These are phyloP conservation scores for Datisca glomerata DNA, from an alignment of 306 rosid genomes.

Conservation along the genomic window DNA sequence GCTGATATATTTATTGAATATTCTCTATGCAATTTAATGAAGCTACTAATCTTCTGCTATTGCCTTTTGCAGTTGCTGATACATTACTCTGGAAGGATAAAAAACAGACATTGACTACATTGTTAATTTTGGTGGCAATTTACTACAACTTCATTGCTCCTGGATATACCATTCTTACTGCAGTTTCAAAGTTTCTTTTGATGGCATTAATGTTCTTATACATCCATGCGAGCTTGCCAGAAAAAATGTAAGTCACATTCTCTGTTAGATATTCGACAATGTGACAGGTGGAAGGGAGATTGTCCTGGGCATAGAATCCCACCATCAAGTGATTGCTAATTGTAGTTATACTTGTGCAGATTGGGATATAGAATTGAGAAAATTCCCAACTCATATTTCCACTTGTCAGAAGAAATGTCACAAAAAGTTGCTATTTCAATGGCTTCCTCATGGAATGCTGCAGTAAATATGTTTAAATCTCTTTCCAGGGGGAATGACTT, in stretches of 20 bases:
- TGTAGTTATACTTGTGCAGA: slow-evolving; percentile 33
- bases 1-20: no score
- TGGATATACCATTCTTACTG: slow-evolving; percentile 46
- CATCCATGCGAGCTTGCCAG: slow-evolving; percentile 59
- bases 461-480: slow-evolving; percentile 46
- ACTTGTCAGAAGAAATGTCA: slow-evolving; percentile 60
- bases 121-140: slow-evolving; percentile 53
- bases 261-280: slow-evolving; percentile 1
- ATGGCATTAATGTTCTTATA: slow-evolving; percentile 31
- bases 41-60: no score
- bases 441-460: slow-evolving; percentile 65
- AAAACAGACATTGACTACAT: slow-evolving; percentile 45
- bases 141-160: slow-evolving; percentile 76
- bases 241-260: slow-evolving; percentile 44
- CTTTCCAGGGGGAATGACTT: slow-evolving; percentile 61
- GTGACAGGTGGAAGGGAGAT: no score
- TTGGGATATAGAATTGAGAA: slow-evolving; percentile 72
- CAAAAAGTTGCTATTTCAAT: slow-evolving; percentile 33
- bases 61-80: slow-evolving; percentile 72
- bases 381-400: slow-evolving; percentile 56
- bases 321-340: slow-evolving; percentile 13
- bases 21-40: no score
- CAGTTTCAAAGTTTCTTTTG: slow-evolving; percentile 63
- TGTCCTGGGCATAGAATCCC: no score
- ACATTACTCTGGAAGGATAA: slow-evolving; percentile 90